These are phyloP conservation scores for Arthrinium phaeospermum DNA, from an alignment of 2,329 filamentous ascomycete genomes.

Conservation along the genomic window DNA sequence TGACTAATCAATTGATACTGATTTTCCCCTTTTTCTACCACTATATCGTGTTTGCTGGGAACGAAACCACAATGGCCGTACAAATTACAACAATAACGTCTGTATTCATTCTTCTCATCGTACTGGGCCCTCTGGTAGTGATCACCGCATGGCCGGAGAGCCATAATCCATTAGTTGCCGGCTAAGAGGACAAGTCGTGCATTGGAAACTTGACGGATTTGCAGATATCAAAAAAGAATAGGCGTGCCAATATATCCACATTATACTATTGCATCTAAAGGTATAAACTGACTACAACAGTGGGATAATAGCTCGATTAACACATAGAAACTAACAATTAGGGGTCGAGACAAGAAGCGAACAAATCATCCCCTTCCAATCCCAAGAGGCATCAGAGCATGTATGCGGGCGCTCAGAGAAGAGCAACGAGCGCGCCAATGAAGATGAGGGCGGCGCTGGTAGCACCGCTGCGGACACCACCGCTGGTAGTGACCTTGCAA, in stretches of 20 bases:
- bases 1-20: neutral
- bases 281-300: neutral
- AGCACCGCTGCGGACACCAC: neutral
- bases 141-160: neutral
- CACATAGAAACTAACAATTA: neutral
- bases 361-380: neutral
- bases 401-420: neutral
- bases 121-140: neutral
- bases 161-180: neutral
- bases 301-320: neutral
- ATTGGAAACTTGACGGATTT: neutral
- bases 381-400: neutral
- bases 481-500: neutral
- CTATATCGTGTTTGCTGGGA: neutral
- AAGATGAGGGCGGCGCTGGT: neutral
- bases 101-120: neutral
- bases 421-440: neutral
- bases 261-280: neutral
- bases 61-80: neutral
- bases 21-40: fast-evolving
- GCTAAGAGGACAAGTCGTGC: neutral
- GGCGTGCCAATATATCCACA: neutral
- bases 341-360: neutral
- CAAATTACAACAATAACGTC: neutral
- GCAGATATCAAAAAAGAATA: too few relatives aligned